Conservation (phyloP, 2,329 filamentous ascomycete species). For the Bipolaris bicolor region DNA sequence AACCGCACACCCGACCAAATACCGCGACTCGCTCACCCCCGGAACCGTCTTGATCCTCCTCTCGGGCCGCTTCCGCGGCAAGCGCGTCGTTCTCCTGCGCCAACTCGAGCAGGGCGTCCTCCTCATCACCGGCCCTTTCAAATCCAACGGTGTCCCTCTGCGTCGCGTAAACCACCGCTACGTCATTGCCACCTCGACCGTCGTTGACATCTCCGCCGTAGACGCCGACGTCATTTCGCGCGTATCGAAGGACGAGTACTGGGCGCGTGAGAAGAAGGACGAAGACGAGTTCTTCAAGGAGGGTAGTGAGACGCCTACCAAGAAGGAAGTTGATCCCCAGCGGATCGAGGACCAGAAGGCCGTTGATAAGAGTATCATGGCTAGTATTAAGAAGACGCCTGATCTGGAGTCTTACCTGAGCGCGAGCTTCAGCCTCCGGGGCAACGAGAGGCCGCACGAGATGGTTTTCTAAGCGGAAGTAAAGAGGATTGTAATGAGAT, state of each 20-base stretch:
- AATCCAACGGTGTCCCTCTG: conserved; percentile 98
- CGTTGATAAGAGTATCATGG: conserved; percentile 91
- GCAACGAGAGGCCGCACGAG: conserved; percentile 98
- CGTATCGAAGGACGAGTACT: conserved; percentile 84
- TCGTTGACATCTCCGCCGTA: conserved; percentile 81
- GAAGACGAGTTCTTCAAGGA: conserved; percentile 99
- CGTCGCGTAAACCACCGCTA: conserved; percentile 91
- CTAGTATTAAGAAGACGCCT: conserved; percentile 96
- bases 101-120: conserved; percentile 94
- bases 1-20: conserved; percentile 83
- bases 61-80: conserved; percentile 98
- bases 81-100: conserved; percentile 98
- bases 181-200: conserved; percentile 86
- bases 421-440: conserved; percentile 95
- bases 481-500: no score
- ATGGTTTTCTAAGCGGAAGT: conserved; percentile 79
- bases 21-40: conserved; percentile 87
- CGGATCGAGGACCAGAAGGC: conserved; percentile 97
- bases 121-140: conserved; percentile 98
- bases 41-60: conserved; percentile 98
- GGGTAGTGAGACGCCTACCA: conserved; percentile 85
- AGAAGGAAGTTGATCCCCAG: conserved; percentile 92
- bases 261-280: conserved; percentile 89
- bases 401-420: conserved; percentile 89
- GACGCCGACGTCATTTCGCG: conserved; percentile 76